Evolutionary conservation across 192 early-diverging fungal species (phyloP).

Genomic region (Coemansia sp.): DNA sequence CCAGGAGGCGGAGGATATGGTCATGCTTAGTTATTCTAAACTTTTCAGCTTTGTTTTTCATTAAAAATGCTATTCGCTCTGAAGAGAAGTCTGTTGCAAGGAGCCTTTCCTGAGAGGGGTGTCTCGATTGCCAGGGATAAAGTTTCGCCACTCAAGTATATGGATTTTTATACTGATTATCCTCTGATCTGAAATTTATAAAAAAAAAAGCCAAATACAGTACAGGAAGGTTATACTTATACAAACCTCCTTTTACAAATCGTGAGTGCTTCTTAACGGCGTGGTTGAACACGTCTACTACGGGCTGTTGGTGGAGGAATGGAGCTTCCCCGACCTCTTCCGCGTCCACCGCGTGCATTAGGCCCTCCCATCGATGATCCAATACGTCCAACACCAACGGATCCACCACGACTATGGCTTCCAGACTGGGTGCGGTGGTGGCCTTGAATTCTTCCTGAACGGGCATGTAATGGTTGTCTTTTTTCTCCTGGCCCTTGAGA

Average conservation of each 20-base stretch:
- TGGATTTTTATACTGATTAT: too few species aligned
- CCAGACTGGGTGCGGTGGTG: conserved; percentile 17
- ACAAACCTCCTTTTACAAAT: too few species aligned
- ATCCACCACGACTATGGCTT: not conserved
- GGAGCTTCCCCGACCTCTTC: conserved; percentile 21
- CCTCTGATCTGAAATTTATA: too few species aligned
- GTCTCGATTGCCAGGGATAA: too few species aligned
- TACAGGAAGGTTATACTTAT: too few species aligned
- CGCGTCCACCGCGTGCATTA: conserved; percentile 12
- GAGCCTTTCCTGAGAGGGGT: too few species aligned
- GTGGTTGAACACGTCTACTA: conserved; percentile 31
- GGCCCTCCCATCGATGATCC: not conserved
- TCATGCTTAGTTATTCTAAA: conserved; percentile 1
- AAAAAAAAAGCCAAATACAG: too few species aligned
- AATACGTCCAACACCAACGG: conserved; percentile 3
- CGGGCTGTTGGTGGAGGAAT: conserved; percentile 18
- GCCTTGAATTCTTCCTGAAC: conserved; percentile 12
- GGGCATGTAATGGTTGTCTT: conserved; percentile 13
- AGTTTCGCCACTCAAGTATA: too few species aligned
- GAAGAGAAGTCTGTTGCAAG: too few species aligned
- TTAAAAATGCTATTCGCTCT: too few species aligned
- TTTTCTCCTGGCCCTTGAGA: conserved; percentile 1
- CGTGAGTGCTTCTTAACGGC: conserved; percentile 11
- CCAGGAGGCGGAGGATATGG: conserved; percentile 92
- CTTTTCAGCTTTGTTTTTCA: too few species aligned